Conservation (phyloP, 306 rosid species). For the Carpinus viminea region DNA sequence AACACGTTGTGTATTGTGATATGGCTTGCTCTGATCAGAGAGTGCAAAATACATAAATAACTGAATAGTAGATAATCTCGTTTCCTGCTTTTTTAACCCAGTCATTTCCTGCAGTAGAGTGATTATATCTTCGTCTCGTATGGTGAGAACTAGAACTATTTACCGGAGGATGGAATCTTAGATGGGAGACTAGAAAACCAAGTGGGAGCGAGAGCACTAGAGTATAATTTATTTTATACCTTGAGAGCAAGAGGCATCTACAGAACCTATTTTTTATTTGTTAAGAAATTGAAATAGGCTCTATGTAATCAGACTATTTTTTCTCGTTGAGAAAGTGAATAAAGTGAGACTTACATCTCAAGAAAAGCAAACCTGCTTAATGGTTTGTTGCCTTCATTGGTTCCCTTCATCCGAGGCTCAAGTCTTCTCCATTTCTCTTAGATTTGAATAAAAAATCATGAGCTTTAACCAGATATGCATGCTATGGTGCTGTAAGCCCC, state of each 20-base stretch:
- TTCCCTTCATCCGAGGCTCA: background rate
- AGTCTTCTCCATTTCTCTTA: background rate
- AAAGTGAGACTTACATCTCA: background rate
- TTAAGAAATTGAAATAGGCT: background rate
- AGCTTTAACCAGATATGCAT: background rate
- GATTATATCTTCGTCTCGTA: background rate
- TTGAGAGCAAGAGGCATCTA: background rate
- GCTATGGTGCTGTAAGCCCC: background rate
- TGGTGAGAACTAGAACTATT: background rate
- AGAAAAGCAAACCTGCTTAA: background rate
- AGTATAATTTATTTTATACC: background rate
- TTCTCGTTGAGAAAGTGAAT: background rate
- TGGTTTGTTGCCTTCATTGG: background rate
- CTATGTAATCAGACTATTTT: background rate
- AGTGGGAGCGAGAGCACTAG: background rate
- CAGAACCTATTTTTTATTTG: background rate
- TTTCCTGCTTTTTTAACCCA: background rate
- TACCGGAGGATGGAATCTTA: background rate
- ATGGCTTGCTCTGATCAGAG: background rate
- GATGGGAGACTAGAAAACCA: background rate
- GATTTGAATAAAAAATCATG: background rate
- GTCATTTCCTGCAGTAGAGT: background rate
- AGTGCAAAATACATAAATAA: constrained; percentile 2
- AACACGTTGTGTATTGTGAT: background rate
- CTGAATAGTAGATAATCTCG: background rate